Percentiles rank a stretch among this genome's conserved stretches.
Evolutionary conservation across 73 alveolate species (phyloP).

Genomic region (Tetrahymena thermophila): DNA sequence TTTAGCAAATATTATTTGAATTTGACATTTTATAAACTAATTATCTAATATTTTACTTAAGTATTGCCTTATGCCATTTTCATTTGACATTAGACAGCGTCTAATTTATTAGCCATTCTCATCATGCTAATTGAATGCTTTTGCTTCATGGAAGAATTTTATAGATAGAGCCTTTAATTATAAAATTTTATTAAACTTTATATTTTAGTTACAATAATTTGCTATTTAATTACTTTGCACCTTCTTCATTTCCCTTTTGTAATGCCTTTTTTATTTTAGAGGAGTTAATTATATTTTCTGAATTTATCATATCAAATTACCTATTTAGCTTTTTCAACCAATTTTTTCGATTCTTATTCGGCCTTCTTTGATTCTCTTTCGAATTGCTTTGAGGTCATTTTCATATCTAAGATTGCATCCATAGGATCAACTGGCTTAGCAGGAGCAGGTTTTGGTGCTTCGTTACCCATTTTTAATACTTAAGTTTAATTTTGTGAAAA

Average conservation of each 20-base stretch:
- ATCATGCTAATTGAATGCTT: neutral
- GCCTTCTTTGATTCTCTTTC: constrained; percentile 1
- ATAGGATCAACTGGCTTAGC: neutral
- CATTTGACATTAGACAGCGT: neutral
- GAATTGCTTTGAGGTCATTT: neutral
- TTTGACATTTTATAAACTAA: neutral
- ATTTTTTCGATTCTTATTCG: neutral
- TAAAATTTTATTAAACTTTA: neutral
- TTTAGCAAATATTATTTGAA: neutral
- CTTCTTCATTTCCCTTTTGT: neutral
- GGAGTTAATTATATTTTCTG: neutral
- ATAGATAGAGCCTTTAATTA: neutral
- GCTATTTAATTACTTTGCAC: neutral
- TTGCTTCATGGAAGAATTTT: neutral
- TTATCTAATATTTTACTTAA: neutral
- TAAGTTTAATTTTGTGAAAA: neutral
- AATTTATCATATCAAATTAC: neutral
- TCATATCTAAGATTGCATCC: constrained; percentile 2
- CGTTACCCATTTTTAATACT: neutral
- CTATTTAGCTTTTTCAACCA: neutral
- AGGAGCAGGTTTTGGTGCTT: neutral
- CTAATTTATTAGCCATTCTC: neutral
- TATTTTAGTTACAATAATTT: neutral
- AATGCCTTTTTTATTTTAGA: neutral
- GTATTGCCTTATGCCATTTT: neutral